phyloP scores from a whole-genome alignment of 371 early-diverging fungal species.

The Sporodiniella umbellata region DNA sequence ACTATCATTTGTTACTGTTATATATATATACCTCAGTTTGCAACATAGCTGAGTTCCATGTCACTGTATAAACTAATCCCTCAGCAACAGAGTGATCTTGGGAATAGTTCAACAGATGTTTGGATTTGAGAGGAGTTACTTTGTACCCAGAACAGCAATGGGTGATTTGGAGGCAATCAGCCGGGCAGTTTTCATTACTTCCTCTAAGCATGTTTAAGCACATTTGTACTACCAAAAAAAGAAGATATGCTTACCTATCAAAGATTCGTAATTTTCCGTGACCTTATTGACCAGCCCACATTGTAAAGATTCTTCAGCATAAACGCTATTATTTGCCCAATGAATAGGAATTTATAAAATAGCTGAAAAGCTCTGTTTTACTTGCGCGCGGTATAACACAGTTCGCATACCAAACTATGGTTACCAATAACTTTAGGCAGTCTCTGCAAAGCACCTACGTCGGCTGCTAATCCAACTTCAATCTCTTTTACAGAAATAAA shows the following conservation, averaged over 20 bases:
- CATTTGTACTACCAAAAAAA: not conserved
- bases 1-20: no score
- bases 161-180: constrained; percentile 89
- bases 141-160: constrained; percentile 83
- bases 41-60: constrained; percentile 86
- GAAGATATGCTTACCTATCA: constrained; percentile 33
- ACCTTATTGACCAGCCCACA: constrained; percentile 81
- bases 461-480: constrained; percentile 88
- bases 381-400: constrained; percentile 82
- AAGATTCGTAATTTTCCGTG: constrained; percentile 50
- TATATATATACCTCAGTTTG: constrained; percentile 56
- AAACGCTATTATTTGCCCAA: constrained; percentile 36
- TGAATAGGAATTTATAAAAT: no score
- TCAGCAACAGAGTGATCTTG: constrained; percentile 89
- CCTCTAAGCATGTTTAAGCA: constrained; percentile 24
- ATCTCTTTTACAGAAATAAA: constrained; percentile 89
- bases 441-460: constrained; percentile 89
- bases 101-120: constrained; percentile 78
- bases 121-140: constrained; percentile 42
- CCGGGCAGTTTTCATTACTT: constrained; percentile 68
- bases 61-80: constrained; percentile 82
- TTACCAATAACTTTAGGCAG: constrained; percentile 94
- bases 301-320: constrained; percentile 74
- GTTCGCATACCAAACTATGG: constrained; percentile 85
- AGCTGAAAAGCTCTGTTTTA: no score